These are phyloP conservation scores for Leccinum fuscescens DNA, from an alignment of 1,284 basidiomycete genomes.

Conservation along the genomic window DNA sequence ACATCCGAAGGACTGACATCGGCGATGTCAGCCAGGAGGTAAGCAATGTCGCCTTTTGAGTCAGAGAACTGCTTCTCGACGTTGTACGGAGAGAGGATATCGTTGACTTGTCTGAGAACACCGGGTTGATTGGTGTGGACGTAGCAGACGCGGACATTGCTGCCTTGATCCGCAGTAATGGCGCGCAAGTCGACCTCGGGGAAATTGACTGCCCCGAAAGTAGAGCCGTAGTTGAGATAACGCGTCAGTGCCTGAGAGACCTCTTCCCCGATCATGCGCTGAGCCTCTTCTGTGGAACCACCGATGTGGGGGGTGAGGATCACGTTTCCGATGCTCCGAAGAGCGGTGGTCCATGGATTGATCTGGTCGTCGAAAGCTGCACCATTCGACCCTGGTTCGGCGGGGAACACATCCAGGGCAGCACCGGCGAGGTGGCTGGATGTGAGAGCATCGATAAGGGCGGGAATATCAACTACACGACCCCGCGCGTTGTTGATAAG, in stretches of 20 bases:
- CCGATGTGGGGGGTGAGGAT: constrained; percentile 99
- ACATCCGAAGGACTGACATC: constrained; percentile 85
- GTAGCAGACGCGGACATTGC: constrained; percentile 89
- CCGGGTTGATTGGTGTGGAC: constrained; percentile 98
- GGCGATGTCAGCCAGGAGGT: constrained; percentile 94
- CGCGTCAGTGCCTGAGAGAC: constrained; percentile 84
- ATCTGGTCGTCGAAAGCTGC: constrained; percentile 82
- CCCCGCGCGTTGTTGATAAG: constrained; percentile 98
- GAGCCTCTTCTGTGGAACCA: constrained; percentile 98
- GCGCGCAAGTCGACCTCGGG: constrained; percentile 96
- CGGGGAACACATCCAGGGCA: constrained; percentile 93
- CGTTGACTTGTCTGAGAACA: constrained; percentile 95
- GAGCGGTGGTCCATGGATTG: constrained; percentile 76
- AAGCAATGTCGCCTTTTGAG: constrained; percentile 92
- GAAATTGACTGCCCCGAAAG: constrained; percentile 95
- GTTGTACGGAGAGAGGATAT: constrained; percentile 90
- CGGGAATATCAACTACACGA: constrained; percentile 92
- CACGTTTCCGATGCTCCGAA: constrained; percentile 80
- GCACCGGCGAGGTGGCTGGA: constrained; percentile 90
- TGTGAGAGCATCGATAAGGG: constrained; percentile 80
- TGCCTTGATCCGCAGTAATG: constrained; percentile 81
- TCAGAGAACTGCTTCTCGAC: constrained; percentile 99
- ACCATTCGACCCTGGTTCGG: constrained; percentile 91
- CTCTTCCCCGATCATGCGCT: constrained; percentile 96
- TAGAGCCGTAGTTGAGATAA: constrained; percentile 92